These are phyloP conservation scores for Diplogelasinospora grovesii DNA, from an alignment of 495 filamentous ascomycete species.

Conservation along the genomic window DNA sequence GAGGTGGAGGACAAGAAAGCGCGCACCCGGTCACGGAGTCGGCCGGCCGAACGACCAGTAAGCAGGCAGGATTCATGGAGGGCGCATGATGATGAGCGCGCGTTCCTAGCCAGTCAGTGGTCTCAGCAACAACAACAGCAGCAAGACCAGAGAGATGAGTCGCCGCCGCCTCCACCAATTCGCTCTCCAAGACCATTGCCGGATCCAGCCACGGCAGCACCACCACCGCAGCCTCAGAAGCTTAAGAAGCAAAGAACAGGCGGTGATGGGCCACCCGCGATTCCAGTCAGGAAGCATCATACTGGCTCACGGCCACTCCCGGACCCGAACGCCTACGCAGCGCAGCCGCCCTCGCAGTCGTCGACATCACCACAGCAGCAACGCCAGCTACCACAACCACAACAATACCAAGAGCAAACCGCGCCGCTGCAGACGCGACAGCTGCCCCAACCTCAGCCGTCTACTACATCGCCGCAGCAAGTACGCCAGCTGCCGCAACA, in stretches of 20 bases:
- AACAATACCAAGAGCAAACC: conserved; percentile 12
- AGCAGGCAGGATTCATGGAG: conserved; percentile 57
- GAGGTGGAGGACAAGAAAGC: conserved; percentile 40
- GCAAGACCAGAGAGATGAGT: conserved; percentile 14
- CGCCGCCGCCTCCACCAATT: conserved; percentile 7
- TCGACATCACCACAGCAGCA: conserved; percentile 6
- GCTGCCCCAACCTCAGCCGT: conserved; percentile 22
- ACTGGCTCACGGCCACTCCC: conserved; percentile 29
- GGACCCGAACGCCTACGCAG: conserved; percentile 25
- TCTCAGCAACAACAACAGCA: conserved; percentile 46
- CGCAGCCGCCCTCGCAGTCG: conserved; percentile 16
- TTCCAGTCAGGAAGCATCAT: conserved; percentile 19
- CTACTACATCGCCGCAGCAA: conserved; percentile 25
- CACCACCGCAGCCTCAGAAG: conserved; percentile 12
- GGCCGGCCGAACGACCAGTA: conserved; percentile 46
- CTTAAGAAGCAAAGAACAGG: conserved; percentile 20
- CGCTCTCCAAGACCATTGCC: conserved; percentile 34
- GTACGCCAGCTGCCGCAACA: conserved; percentile 9
- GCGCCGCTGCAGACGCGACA: conserved; percentile 22
- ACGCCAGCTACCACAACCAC: conserved; percentile 6
- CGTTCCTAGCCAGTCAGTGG: conserved; percentile 67
- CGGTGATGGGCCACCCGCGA: conserved; percentile 24
- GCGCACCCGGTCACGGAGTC: conserved; percentile 33
- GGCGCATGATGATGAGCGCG: conserved; percentile 64
- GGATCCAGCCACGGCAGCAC: conserved; percentile 28